These are phyloP conservation scores for Xylaria sp. DNA, from an alignment of 2,329 filamentous ascomycete species.

Conservation along the genomic window DNA sequence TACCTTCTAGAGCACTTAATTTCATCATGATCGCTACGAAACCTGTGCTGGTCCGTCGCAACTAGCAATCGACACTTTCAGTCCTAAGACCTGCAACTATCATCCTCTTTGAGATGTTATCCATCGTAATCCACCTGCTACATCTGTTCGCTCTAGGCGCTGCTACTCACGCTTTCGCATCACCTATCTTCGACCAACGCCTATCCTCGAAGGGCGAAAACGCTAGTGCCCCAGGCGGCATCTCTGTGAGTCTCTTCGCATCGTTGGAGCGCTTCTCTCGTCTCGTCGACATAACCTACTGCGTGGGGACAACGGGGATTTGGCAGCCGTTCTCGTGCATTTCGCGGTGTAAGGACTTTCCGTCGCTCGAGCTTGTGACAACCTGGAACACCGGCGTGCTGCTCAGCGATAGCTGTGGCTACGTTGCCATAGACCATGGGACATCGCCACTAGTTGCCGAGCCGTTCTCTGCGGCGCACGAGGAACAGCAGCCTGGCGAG, in stretches of 20 bases:
- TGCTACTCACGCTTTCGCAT: conserved; percentile 22
- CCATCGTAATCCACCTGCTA: conserved; percentile 12
- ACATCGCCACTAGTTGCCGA: conserved; percentile 25
- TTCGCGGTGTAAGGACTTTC: conserved; percentile 85
- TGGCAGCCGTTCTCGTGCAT: conserved; percentile 82
- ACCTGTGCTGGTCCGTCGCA: not conserved
- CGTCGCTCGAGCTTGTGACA: conserved; percentile 75
- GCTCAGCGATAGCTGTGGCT: conserved; percentile 90
- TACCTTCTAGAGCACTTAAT: not conserved
- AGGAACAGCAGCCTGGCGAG: conserved; percentile 12
- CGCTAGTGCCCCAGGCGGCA: conserved; percentile 31
- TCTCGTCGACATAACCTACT: conserved; percentile 93
- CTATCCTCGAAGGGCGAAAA: conserved; percentile 12
- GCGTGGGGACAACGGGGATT: conserved; percentile 84
- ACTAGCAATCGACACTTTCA: not conserved
- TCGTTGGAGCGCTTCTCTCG: conserved; percentile 88
- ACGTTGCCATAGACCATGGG: conserved; percentile 83
- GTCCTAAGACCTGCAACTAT: conserved; percentile 5
- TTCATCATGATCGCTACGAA: conserved; percentile 15
- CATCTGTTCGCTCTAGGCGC: conserved; percentile 17
- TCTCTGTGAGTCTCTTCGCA: conserved; percentile 72
- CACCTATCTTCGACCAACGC: conserved; percentile 24
- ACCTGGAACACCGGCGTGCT: conserved; percentile 91
- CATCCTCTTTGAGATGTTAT: conserved; percentile 21
- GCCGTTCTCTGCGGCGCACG: not conserved